Evolutionary conservation across 2,329 filamentous ascomycete species (phyloP), one percentile per base, ranked within the genome.

Genomic region (Trematosphaeria pertusa): DNA sequence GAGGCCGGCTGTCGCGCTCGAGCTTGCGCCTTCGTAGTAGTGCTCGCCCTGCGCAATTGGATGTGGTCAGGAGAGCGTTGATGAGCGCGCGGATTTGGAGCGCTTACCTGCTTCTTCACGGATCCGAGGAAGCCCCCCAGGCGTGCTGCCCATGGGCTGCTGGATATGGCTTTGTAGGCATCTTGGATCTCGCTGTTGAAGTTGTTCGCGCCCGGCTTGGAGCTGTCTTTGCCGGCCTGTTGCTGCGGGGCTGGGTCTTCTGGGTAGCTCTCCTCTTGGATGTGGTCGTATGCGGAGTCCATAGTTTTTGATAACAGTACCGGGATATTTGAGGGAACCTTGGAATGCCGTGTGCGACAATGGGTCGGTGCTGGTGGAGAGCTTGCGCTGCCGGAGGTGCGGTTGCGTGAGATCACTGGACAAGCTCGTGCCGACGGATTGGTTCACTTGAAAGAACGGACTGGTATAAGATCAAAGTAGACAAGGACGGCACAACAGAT

Each of bases 261-360:
- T 4, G 76, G 72, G 19, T 76, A 74, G 59, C 89, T 82, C 71
- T 94, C 87, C 77, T 96, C 91, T 70, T 91, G 87, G 64, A 97
- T 96, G 73, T 96, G 91, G 69, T 99, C 94, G 81, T 97, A 99
- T 34, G 92, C 92, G 67, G 95, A 81, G 83, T 99, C 94, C 94
- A 99, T 97, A 41, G 37, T 54, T 22, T 40, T 41, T n/a, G n/a
- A 30, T 37, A 19, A 7, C 14, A 6, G 31, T 33, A n/a, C 6
- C 6, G 31, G 9, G 7, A 15, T 7, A 9, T 10, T 7, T n/a
- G 31, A n/a, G 7, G 31, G 31, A 33, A 7, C 10, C 7, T 6
- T 33, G 7, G 10, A 33, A 28, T 28, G 24, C 12, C 12, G 7
- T 7, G 12, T 7, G 24, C 24, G 24, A 8, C 3, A 6, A 37